Percentiles rank a stretch among this genome's conserved stretches.
Conservation (phyloP, 2,329 filamentous ascomycete genomes). For the Neofusicoccum sp. region DNA sequence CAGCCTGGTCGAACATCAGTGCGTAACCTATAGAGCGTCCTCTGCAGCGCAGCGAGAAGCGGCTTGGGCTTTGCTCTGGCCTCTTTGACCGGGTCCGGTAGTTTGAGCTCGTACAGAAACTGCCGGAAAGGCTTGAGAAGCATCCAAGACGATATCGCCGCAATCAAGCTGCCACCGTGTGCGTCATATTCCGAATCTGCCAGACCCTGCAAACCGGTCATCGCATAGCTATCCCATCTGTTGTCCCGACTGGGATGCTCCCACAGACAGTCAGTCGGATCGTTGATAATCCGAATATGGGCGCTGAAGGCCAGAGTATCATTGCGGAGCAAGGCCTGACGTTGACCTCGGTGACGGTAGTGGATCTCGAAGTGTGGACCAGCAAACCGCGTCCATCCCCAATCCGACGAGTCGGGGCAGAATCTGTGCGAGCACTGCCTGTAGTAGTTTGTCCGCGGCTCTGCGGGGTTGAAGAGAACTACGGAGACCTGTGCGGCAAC, state of each 20-base stretch:
- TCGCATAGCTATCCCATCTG: conserved; percentile 59
- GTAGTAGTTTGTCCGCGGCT: conserved; percentile 61
- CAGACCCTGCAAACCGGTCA: conserved; percentile 57
- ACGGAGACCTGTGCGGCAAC: conserved; percentile 64
- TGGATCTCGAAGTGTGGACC: conserved; percentile 62
- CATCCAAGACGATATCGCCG: conserved; percentile 61
- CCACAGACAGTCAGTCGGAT: conserved; percentile 63
- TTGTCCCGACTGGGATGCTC: conserved; percentile 59
- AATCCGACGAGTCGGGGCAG: conserved; percentile 60
- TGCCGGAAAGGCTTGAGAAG: conserved; percentile 62
- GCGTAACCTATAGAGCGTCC: conserved; percentile 54
- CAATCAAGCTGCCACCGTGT: conserved; percentile 49
- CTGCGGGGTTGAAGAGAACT: conserved; percentile 64
- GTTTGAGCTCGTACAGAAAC: conserved; percentile 54
- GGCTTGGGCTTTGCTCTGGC: conserved; percentile 53
- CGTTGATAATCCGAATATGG: conserved; percentile 63
- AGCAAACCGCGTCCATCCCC: conserved; percentile 66
- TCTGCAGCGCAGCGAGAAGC: conserved; percentile 54
- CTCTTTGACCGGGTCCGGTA: conserved; percentile 50
- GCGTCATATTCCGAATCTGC: conserved; percentile 17
- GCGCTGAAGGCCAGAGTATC: conserved; percentile 65
- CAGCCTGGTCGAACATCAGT: conserved; percentile 42
- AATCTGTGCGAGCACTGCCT: conserved; percentile 63
- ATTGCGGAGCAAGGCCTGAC: conserved; percentile 60
- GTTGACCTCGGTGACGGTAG: conserved; percentile 58